These are phyloP conservation scores for Nicotiana otophora DNA, from an alignment of 257 asterid species.

Conservation along the genomic window DNA sequence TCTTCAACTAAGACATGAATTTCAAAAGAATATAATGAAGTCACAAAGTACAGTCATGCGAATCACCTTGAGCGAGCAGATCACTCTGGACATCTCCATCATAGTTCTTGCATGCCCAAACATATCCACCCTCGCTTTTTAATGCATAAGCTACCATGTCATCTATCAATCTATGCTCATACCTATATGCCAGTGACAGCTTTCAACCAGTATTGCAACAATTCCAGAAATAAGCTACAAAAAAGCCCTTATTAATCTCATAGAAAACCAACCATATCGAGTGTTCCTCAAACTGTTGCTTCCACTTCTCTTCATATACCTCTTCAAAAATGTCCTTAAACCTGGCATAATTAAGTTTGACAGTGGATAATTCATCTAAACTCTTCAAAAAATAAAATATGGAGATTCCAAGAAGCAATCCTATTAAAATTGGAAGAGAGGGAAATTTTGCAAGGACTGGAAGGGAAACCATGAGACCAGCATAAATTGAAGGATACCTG, in stretches of 20 bases:
- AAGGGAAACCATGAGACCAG: not conserved
- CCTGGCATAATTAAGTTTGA: conserved; percentile 27
- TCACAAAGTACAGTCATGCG: not conserved
- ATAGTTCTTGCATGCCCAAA: conserved; percentile 97
- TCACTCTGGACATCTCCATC: conserved; percentile 98
- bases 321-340: conserved; percentile 89
- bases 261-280: conserved; percentile 58
- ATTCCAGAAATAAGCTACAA: not conserved
- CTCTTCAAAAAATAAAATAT: not conserved
- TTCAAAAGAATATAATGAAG: not conserved
- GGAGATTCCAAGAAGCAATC: not conserved
- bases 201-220: conserved; percentile 1
- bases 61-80: conserved; percentile 90
- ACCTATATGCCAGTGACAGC: conserved; percentile 41
- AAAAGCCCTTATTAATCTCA: conserved; percentile 5
- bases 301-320: conserved; percentile 85
- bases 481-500: conserved; percentile 39
- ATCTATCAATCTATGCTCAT: conserved; percentile 93
- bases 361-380: not conserved
- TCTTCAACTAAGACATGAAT: not conserved
- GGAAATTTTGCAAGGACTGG: conserved; percentile 3
- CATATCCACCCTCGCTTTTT: conserved; percentile 93
- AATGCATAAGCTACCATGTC: conserved; percentile 96
- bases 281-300: conserved; percentile 68
- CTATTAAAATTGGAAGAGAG: not conserved